phyloP scores from a whole-genome alignment of 1,139 yeast genomes.

The Yamadazyma dendronema region DNA sequence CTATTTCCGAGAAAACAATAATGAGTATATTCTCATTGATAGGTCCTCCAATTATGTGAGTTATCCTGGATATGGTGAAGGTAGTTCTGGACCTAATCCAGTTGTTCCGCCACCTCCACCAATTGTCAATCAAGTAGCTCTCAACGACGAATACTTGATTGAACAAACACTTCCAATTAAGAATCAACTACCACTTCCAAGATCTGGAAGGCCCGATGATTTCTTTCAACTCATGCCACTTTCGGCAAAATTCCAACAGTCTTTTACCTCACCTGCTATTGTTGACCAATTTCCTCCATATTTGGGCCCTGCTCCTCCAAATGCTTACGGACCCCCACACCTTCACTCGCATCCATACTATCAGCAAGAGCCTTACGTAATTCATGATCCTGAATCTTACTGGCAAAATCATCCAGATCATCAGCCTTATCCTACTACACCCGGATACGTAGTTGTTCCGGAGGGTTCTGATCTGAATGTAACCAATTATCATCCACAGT shows the following conservation, averaged over 20 bases:
- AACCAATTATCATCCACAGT: neutral
- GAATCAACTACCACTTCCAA: constrained; percentile 14
- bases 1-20: constrained; percentile 38
- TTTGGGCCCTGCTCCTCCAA: constrained; percentile 6
- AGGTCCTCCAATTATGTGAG: constrained; percentile 15
- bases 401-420: constrained; percentile 10
- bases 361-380: constrained; percentile 6
- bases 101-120: constrained; percentile 29
- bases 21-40: constrained; percentile 38
- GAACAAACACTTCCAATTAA: constrained; percentile 45
- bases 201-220: constrained; percentile 14
- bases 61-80: constrained; percentile 23
- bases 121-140: constrained; percentile 28
- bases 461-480: constrained; percentile 6
- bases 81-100: constrained; percentile 20
- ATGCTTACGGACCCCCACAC: neutral
- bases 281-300: constrained; percentile 7
- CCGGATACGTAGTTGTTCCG: constrained; percentile 12
- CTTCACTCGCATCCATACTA: constrained; percentile 1
- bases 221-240: constrained; percentile 8
- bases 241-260: constrained; percentile 12
- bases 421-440: constrained; percentile 5
- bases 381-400: constrained; percentile 10
- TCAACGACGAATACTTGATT: constrained; percentile 44
- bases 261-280: constrained; percentile 3